These are phyloP conservation scores for Anisogramma anomala DNA, from an alignment of 2,329 filamentous ascomycete species.

Conservation along the genomic window DNA sequence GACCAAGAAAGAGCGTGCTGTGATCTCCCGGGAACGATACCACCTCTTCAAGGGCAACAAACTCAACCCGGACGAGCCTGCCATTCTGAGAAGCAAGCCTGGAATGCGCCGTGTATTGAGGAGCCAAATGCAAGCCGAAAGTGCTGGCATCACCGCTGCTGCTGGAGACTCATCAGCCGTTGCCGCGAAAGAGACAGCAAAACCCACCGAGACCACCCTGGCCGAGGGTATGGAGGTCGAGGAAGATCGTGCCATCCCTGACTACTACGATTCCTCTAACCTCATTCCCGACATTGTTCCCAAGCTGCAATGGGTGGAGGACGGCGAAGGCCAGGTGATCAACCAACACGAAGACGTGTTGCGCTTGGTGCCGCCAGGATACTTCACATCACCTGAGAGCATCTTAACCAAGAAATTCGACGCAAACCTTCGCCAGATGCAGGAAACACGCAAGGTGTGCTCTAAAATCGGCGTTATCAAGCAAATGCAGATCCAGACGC, in stretches of 20 bases:
- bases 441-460: constrained; percentile 90
- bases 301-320: constrained; percentile 76
- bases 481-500: constrained; percentile 97
- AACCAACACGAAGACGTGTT: constrained; percentile 81
- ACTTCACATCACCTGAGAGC: constrained; percentile 65
- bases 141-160: constrained; percentile 29
- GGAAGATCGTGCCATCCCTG: constrained; percentile 72
- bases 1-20: constrained; percentile 87
- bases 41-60: constrained; percentile 76
- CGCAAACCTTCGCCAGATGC: constrained; percentile 85
- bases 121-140: constrained; percentile 60
- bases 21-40: constrained; percentile 74
- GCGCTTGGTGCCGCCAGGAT: constrained; percentile 60
- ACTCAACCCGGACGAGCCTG: constrained; percentile 78
- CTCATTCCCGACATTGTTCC: constrained; percentile 74
- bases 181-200: constrained; percentile 35
- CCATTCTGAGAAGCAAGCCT: constrained; percentile 70
- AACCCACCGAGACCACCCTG: constrained; percentile 55
- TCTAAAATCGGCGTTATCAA: constrained; percentile 97
- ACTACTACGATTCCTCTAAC: constrained; percentile 85
- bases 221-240: constrained; percentile 93
- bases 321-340: constrained; percentile 77
- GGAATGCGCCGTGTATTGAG: constrained; percentile 84
- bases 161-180: constrained; percentile 34
- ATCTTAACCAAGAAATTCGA: constrained; percentile 70